Base-by-base conservation (phyloP, 2,329 filamentous ascomycete species). In the Penicillium sp. region DNA sequence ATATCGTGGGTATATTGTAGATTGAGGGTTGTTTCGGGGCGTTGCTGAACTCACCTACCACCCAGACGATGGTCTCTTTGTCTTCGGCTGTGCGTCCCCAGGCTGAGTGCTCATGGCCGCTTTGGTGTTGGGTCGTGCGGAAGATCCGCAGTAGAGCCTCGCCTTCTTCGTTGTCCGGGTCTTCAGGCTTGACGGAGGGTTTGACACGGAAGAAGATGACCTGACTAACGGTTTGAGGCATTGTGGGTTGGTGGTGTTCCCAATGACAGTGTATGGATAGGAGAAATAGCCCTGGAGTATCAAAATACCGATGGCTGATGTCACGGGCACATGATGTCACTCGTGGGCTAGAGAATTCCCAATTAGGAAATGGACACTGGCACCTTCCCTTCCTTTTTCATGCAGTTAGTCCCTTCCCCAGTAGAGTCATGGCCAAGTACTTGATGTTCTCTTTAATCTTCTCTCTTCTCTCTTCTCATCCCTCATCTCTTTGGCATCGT, bases 61-160 rank as follows among this genome's bases (percentile, higher is more conserved):
- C 69, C 73, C 74, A 77, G 29, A 75, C 69, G 19, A 77, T 54
- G 3, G 68, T 62, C 49, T 68, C 70, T 52, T 70, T 62, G 51
- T 77, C 74, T 53, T 77, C 75, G 17, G 66, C 53, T 15, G 72
- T 67, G 21, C 72, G 63, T 4, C 75, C 75, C 75, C 75, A 78
- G 12, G 66, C 65, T 0, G 75, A 77, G 29, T 60, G 60, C 10
- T 68, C 42, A 50, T 76, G 68, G 33, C 73, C 75, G 57, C 67
- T 72, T 54, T 75, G 70, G 8, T 69, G 61, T 58, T 72, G 70
- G 1, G 67, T 68, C 15, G 66, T 57, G 27, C 65, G 56, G 49
- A 76, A 68, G 21, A 70, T 51, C 5, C 65, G 47, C 17, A 72
- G 55, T 19, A 78, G 67, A 7, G 62, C 50, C 19, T 63, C 50